These are phyloP conservation scores for Solanum neorickii DNA, from an alignment of 257 asterid genomes.

Conservation along the genomic window DNA sequence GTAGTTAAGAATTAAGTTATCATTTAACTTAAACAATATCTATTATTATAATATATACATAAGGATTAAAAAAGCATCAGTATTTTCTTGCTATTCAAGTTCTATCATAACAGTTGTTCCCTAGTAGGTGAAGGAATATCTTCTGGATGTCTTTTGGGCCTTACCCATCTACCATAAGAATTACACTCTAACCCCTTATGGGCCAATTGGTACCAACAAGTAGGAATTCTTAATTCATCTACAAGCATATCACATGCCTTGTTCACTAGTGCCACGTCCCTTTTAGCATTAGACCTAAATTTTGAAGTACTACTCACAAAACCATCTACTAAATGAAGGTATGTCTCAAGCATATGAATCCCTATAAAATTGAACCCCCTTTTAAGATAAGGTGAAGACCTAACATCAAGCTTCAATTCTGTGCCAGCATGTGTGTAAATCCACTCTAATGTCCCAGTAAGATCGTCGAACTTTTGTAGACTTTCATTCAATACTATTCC, in stretches of 20 bases:
- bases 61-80: too few relatives aligned
- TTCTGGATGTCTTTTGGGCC: constrained; percentile 53
- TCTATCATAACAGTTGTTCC: too few relatives aligned
- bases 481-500: constrained; percentile 60
- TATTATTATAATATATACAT: too few relatives aligned
- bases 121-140: constrained; percentile 32
- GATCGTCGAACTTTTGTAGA: constrained; percentile 50
- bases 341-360: constrained; percentile 66
- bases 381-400: constrained; percentile 46
- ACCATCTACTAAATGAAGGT: constrained; percentile 67
- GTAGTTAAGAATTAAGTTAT: too few relatives aligned
- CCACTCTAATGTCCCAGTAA: constrained; percentile 67
- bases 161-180: constrained; percentile 61
- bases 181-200: constrained; percentile 54
- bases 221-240: constrained; percentile 76
- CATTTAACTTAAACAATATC: too few relatives aligned
- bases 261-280: constrained; percentile 70
- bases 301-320: constrained; percentile 19
- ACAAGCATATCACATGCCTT: constrained; percentile 64
- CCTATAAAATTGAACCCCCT: constrained; percentile 49
- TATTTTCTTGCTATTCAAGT: too few relatives aligned
- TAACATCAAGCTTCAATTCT: constrained; percentile 44
- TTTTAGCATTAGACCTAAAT: constrained; percentile 43
- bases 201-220: constrained; percentile 51
- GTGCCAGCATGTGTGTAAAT: constrained; percentile 69